phyloP scores from a whole-genome alignment of 2,329 filamentous ascomycete genomes.

The Pestalotiopsis sp. region DNA sequence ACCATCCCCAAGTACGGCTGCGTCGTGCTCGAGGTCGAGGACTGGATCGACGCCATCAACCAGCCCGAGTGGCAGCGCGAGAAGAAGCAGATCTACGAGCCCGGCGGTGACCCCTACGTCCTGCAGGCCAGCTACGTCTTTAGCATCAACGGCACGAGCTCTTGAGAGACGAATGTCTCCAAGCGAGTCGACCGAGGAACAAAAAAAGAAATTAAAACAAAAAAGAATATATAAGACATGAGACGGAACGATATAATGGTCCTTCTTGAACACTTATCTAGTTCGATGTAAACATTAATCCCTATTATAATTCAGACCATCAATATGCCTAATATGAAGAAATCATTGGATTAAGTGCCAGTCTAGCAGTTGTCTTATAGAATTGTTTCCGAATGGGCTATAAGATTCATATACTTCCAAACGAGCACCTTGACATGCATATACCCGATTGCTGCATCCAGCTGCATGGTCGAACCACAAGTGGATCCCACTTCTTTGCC shows the following conservation, averaged over 20 bases:
- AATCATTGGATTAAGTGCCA: neutral
- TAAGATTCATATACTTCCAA: neutral
- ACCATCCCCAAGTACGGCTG: slow-evolving; percentile 79
- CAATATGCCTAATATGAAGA: neutral
- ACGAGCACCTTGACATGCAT: neutral
- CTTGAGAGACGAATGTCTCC: neutral
- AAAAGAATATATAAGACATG: neutral
- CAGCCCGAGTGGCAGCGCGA: slow-evolving; percentile 82
- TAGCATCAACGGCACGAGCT: slow-evolving; percentile 45
- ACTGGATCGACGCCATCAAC: slow-evolving; percentile 94
- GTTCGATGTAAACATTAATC: neutral
- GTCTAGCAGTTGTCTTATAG: neutral
- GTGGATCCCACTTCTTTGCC: slow-evolving; percentile 5
- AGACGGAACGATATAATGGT: neutral
- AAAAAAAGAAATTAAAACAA: neutral
- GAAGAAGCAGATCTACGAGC: slow-evolving; percentile 61
- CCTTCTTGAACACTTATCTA: neutral
- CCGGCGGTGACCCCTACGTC: slow-evolving; percentile 63
- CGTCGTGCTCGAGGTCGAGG: slow-evolving; percentile 87
- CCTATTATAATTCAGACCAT: neutral
- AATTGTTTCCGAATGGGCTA: neutral
- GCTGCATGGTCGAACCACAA: neutral
- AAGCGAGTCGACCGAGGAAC: neutral
- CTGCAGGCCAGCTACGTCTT: slow-evolving; percentile 65
- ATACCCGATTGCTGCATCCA: neutral